Evolutionary conservation across 2,329 filamentous ascomycete genomes (phyloP).

Genomic region (Bertia moriformis): DNA sequence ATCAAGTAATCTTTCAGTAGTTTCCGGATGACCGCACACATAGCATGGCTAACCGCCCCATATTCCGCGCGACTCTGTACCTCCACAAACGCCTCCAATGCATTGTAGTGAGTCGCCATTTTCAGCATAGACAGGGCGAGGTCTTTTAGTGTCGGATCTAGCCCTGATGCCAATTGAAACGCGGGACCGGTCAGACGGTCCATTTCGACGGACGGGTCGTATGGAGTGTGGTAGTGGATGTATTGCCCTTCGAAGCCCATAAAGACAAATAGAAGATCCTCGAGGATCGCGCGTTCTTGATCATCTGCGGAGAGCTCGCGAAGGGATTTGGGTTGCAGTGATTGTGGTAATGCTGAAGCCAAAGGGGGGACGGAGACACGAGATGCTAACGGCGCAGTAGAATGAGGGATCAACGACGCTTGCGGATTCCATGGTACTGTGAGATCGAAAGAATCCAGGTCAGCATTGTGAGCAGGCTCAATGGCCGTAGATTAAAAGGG

Average conservation of each 20-base stretch:
- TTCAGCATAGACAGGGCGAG: constrained; percentile 77
- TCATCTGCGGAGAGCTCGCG: constrained; percentile 60
- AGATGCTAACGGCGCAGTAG: constrained; percentile 32
- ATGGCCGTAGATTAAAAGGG: too few species aligned
- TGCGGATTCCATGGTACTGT: constrained; percentile 62
- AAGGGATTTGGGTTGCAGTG: constrained; percentile 54
- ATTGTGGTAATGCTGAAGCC: constrained; percentile 56
- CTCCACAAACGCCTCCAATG: constrained; percentile 83
- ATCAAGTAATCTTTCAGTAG: constrained; percentile 86
- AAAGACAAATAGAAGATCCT: constrained; percentile 85
- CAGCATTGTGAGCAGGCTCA: constrained; percentile 4
- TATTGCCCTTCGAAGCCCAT: constrained; percentile 99
- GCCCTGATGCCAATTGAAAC: constrained; percentile 65
- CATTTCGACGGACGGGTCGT: constrained; percentile 73
- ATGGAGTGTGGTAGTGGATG: constrained; percentile 69
- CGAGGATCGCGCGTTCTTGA: constrained; percentile 76
- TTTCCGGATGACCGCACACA: constrained; percentile 88
- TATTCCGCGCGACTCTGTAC: constrained; percentile 87
- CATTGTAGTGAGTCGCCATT: constrained; percentile 85
- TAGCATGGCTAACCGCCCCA: constrained; percentile 83
- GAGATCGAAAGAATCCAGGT: constrained; percentile 14
- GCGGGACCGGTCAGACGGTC: constrained; percentile 70
- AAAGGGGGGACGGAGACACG: constrained; percentile 53
- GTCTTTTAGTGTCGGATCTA: constrained; percentile 84
- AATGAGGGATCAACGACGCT: constrained; percentile 56